phyloP scores from a whole-genome alignment of 768 basidiomycete genomes.

The Psilocybe subaeruginosa region DNA sequence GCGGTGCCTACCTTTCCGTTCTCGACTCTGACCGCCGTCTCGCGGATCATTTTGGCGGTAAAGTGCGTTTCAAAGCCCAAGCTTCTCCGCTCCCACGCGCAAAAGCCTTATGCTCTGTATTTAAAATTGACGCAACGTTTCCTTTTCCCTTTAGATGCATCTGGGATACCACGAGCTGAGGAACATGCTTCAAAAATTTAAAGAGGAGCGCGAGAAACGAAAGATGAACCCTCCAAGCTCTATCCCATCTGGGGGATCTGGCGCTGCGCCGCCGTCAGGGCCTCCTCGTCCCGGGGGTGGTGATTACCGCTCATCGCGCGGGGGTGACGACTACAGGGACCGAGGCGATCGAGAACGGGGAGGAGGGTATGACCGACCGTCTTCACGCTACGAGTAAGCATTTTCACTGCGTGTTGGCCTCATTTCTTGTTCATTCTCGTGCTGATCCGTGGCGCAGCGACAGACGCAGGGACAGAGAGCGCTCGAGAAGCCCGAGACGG shows the following conservation, averaged over 20 bases:
- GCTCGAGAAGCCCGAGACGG: conserved; percentile 73
- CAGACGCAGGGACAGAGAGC: conserved; percentile 72
- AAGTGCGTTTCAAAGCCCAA: conserved; percentile 57
- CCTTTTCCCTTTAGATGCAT: conserved; percentile 80
- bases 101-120: conserved; percentile 23
- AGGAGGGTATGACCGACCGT: conserved; percentile 68
- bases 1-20: conserved; percentile 98
- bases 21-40: conserved; percentile 97
- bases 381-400: conserved; percentile 76
- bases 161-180: conserved; percentile 98
- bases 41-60: conserved; percentile 99
- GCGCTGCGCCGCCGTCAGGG: conserved; percentile 39
- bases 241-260: conserved; percentile 35
- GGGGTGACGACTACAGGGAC: conserved; percentile 66
- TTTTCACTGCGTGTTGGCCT: conserved; percentile 12
- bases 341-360: conserved; percentile 60
- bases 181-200: conserved; percentile 89
- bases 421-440: conserved; percentile 23
- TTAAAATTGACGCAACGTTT: conserved; percentile 12
- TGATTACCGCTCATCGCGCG: conserved; percentile 44
- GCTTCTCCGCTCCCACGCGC: conserved; percentile 21
- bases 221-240: conserved; percentile 55
- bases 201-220: conserved; percentile 87
- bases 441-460: conserved; percentile 49
- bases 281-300: conserved; percentile 41